Percentiles rank a stretch among this genome's conserved stretches.
These are phyloP conservation scores for Thermothelomyces thermophilus DNA, from an alignment of 2,329 filamentous ascomycete genomes.

Conservation along the genomic window DNA sequence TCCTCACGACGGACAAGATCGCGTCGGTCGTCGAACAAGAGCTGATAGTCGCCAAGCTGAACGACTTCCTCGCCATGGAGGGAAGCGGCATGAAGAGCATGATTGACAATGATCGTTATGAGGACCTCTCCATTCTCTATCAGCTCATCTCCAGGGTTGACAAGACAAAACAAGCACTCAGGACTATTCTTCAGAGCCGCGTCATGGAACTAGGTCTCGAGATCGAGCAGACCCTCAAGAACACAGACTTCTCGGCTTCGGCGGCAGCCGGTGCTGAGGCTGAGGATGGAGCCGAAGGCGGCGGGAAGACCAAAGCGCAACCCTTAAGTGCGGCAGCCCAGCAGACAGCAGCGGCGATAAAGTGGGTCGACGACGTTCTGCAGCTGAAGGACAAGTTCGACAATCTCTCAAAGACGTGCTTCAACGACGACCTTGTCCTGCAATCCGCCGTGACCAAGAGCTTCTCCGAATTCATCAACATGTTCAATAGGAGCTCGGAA, in stretches of 20 bases:
- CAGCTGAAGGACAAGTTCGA: conserved; percentile 86
- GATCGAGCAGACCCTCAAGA: conserved; percentile 63
- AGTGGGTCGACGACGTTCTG: conserved; percentile 92
- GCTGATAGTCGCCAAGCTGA: conserved; percentile 69
- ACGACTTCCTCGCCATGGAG: conserved; percentile 78
- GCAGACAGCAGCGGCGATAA: conserved; percentile 79
- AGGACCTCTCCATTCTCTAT: conserved; percentile 77
- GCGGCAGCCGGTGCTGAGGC: conserved; percentile 34
- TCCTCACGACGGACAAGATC: conserved; percentile 66
- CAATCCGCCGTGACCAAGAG: conserved; percentile 79
- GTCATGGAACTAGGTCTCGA: conserved; percentile 75
- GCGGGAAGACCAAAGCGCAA: conserved; percentile 38
- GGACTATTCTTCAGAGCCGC: conserved; percentile 62
- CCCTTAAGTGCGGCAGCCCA: conserved; percentile 58
- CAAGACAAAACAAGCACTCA: conserved; percentile 61
- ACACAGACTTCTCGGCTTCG: conserved; percentile 46
- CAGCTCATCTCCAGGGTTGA: conserved; percentile 74
- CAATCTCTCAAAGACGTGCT: conserved; percentile 64
- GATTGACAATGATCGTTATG: conserved; percentile 80
- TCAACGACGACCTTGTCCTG: conserved; percentile 66
- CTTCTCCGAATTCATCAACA: conserved; percentile 89
- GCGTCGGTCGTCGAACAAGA: conserved; percentile 71
- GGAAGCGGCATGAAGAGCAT: conserved; percentile 78
- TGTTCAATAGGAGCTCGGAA: conserved; percentile 78
- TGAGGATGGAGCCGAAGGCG: conserved; percentile 40